A percentile compares a stretch with the other conserved stretches of the same genome.
Evolutionary conservation across 1,139 yeast species (phyloP).

Genomic region (Sugiyamaella xylanicola): DNA sequence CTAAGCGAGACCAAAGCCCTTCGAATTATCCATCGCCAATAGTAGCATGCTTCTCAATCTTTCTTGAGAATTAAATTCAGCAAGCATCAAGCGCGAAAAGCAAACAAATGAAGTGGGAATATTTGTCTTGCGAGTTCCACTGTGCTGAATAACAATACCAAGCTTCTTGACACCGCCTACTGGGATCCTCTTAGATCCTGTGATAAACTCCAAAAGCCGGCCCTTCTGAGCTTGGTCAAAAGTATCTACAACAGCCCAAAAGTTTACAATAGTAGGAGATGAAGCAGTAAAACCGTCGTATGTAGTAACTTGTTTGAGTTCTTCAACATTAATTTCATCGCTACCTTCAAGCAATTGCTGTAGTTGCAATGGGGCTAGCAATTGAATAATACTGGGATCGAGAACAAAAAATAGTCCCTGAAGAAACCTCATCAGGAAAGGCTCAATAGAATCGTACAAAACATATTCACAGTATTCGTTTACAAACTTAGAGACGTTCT

Average conservation of each 20-base stretch:
- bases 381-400: constrained; percentile 21
- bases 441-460: constrained; percentile 22
- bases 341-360: constrained; percentile 34
- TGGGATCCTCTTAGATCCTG: constrained; percentile 37
- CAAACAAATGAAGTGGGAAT: constrained; percentile 39
- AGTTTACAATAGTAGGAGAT: constrained; percentile 28
- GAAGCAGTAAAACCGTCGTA: constrained; percentile 28
- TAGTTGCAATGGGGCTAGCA: constrained; percentile 24
- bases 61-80: constrained; percentile 30
- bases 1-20: constrained; percentile 38
- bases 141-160: constrained; percentile 30
- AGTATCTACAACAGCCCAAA: constrained; percentile 32
- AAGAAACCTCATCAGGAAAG: constrained; percentile 22
- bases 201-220: constrained; percentile 36
- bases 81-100: constrained; percentile 34
- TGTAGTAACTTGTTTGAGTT: constrained; percentile 22
- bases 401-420: constrained; percentile 29
- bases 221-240: constrained; percentile 28
- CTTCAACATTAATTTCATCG: constrained; percentile 24
- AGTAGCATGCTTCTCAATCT: constrained; percentile 29
- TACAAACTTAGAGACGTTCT: constrained; percentile 26
- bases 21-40: constrained; percentile 34
- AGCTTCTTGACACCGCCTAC: constrained; percentile 30
- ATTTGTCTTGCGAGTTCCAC: constrained; percentile 29
- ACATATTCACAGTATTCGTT: constrained; percentile 26